Base-by-base conservation (phyloP, 148 eudicot genomes). In the Arctostaphylos glauca region DNA sequence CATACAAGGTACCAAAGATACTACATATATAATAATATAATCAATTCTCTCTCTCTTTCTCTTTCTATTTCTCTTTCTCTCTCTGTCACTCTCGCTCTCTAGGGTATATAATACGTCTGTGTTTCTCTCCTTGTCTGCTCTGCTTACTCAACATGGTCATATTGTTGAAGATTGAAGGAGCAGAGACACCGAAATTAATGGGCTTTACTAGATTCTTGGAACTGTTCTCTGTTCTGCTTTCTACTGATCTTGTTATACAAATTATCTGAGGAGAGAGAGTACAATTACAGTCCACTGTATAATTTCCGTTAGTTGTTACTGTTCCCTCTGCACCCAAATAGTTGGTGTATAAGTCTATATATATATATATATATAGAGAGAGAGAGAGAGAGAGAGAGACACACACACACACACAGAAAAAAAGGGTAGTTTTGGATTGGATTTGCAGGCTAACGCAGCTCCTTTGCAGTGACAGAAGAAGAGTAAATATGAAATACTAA, bases 1-100 rank as follows among this genome's bases (percentile, higher is more conserved):
- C 82, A 83, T 58, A 75, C 80, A 56, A 86, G 86, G 86, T 86
- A 83, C 77, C 49, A 72, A 85, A 85, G 6, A 70, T 48, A 41
- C 13, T 19, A 23, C 23, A 54, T 14, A 6, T 49, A 44, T 53
- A 78, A 81, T 77, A 59, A 14, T 81, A 74, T 52, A 75, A 82
- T 68, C 72, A 73, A 55, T 53, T 79, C 67, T 81, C 62, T 84
- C 84, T 70, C 31, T 66, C 82, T 58, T 74, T 81, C 62, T 84
- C 84, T 70, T n/a, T 66, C 82, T 58, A 74, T 59, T 66, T 47
- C 76, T 72, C 82, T 82, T 64, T 78, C 75, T 59, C 53, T 74
- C 78, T 58, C 60, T 48, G 38, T 31, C 38, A 31, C 59, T 55
- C 59, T 55, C 4, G 19, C 16, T 31, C 38, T 31, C 38, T 31